Percentiles rank a stretch among this genome's conserved stretches.
Conservation (phyloP, 768 basidiomycete genomes). For the Hygrocybe punicea region DNA sequence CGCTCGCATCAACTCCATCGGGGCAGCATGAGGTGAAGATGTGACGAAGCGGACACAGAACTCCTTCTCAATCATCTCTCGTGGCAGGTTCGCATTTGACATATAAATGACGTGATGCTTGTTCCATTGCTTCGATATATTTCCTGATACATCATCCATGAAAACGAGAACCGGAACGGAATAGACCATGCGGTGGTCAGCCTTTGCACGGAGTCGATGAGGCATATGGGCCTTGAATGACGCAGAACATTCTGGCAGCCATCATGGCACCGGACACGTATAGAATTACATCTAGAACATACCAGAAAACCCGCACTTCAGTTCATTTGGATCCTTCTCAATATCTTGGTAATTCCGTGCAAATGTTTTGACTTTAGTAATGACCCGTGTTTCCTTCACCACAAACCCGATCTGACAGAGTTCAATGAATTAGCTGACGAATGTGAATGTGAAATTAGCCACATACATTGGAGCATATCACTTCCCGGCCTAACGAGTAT, state of each 20-base stretch:
- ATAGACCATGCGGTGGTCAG: conserved; percentile 4
- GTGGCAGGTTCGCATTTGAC: conserved; percentile 36
- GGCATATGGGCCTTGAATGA: conserved; percentile 3
- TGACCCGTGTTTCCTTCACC: neutral
- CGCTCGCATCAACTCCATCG: too few relatives aligned
- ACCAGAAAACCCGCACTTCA: conserved; percentile 6
- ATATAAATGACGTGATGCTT: conserved; percentile 32
- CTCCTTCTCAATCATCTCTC: too few relatives aligned
- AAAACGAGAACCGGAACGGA: conserved; percentile 5
- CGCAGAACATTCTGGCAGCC: neutral
- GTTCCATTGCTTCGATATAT: conserved; percentile 38
- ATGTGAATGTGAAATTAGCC: too few relatives aligned
- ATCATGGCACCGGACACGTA: too few relatives aligned
- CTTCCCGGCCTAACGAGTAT: neutral
- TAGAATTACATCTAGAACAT: neutral
- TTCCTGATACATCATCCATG: conserved; percentile 35
- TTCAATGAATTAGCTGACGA: neutral
- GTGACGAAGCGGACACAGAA: conserved; percentile 28
- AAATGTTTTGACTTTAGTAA: conserved; percentile 1
- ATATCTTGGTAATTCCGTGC: conserved; percentile 2
- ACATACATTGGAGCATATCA: neutral
- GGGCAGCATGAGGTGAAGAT: too few relatives aligned
- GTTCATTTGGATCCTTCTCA: neutral
- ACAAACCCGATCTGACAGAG: conserved; percentile 3
- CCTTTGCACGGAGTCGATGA: conserved; percentile 6